Base-by-base conservation (phyloP, 73 alveolate species). In the Stentor coeruleus region DNA sequence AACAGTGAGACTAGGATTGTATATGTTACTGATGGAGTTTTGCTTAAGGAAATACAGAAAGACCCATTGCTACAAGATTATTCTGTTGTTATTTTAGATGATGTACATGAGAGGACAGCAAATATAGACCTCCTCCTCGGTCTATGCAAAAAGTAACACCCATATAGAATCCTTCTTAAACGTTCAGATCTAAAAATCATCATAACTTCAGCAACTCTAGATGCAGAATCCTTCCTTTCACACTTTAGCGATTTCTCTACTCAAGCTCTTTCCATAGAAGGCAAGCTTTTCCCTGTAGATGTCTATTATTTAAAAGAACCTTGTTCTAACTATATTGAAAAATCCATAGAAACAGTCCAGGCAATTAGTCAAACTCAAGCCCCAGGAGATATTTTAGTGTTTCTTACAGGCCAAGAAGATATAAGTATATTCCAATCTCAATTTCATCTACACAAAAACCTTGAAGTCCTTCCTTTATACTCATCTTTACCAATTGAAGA, bases 331-430 rank as follows among this genome's bases (percentile, higher is more conserved):
- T 94, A 91, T 83, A 79, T 94, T 59, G 93, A 89, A 59, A 37
- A 82, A 0, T 90, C 91, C 3, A 84, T 79, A 0, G 87, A 81
- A 2, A 60, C 74, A 1, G 40, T 81, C 6, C 6, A 1, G 20
- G 33, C 15, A 6, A 60, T 59, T 26, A 35, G 33, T 11, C n/a
- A 33, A 33, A 73, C 28, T n/a, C 82, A 81, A 76, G 35, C 93
- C 38, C 92, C 96, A 31, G 98, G 98, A 72, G 99, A 97, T 90
- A 94, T 98, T 35, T 77, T 98, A 81, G 94, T 98, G 42, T 98
- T 98, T 92, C 90, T 98, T 59, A 98, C 99, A 3, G 99, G 99
- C 6, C 97, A 97, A 88, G 99, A 59, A 81, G 74, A 72, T 3
- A 38, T 59, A 1, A n/a, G n/a, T 31, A 15, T 59, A 81, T 75